Conservation (phyloP, 2,329 filamentous ascomycete genomes). For the Hypoxylon sp. region DNA sequence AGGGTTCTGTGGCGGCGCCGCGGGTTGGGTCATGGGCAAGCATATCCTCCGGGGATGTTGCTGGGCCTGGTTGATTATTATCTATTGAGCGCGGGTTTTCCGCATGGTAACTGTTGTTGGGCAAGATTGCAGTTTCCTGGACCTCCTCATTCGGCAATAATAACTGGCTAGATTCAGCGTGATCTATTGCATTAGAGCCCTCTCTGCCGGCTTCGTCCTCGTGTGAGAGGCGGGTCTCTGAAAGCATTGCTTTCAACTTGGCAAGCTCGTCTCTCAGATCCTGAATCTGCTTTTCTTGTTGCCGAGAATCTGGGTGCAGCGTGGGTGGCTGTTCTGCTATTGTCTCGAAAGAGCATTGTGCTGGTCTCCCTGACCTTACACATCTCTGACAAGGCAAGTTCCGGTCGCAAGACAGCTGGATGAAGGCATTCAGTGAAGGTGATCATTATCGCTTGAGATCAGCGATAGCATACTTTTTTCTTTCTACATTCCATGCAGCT, state of each 20-base stretch:
- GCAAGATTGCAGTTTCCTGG: neutral
- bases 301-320: neutral
- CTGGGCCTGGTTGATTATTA: neutral
- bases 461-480: conserved; percentile 43
- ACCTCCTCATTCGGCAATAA: neutral
- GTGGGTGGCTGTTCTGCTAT: conserved; percentile 10
- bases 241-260: conserved; percentile 36
- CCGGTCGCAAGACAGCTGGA: conserved; percentile 46
- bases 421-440: neutral
- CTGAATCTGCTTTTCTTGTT: conserved; percentile 38
- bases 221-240: neutral
- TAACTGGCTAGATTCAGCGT: neutral
- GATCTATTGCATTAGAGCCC: conserved; percentile 1
- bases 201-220: neutral
- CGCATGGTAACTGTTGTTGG: no score
- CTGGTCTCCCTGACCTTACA: conserved; percentile 38
- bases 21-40: conserved; percentile 1
- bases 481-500: conserved; percentile 47
- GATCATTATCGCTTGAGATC: neutral
- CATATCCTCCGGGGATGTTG: neutral
- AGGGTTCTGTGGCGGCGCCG: conserved; percentile 22
- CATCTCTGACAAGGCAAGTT: conserved; percentile 46
- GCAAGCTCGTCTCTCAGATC: conserved; percentile 27
- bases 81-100: neutral
- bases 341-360: conserved; percentile 41